Percentiles rank a stretch among this genome's conserved stretches.
These are phyloP conservation scores for Bifiguratus adelaidae DNA, from an alignment of 192 early-diverging fungal genomes.

Conservation along the genomic window DNA sequence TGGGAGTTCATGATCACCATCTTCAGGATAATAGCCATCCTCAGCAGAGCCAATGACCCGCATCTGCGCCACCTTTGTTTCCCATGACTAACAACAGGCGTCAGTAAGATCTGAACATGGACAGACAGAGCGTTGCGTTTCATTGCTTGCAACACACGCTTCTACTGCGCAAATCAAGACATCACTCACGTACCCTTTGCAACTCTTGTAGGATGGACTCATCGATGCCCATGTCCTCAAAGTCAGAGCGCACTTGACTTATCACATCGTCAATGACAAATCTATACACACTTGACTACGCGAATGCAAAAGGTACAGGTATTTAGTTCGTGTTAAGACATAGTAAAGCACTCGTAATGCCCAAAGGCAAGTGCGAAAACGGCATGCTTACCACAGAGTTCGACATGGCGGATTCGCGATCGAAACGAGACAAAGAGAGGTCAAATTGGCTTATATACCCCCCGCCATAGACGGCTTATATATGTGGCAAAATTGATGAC, in stretches of 20 bases:
- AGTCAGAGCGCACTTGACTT: slow-evolving; percentile 72
- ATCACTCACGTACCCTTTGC: slow-evolving; percentile 18
- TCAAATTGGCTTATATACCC: too few species aligned
- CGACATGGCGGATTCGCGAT: too few species aligned
- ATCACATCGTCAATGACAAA: slow-evolving; percentile 94
- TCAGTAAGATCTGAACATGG: background rate
- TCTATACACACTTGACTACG: slow-evolving; percentile 56
- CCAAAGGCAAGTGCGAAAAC: too few species aligned
- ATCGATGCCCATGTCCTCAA: slow-evolving; percentile 85
- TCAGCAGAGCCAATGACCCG: slow-evolving; percentile 20
- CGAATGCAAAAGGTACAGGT: background rate
- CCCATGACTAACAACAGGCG: slow-evolving; percentile 23
- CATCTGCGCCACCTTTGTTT: slow-evolving; percentile 36
- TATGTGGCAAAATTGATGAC: too few species aligned
- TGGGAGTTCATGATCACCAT: slow-evolving; percentile 7
- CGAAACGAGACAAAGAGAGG: too few species aligned
- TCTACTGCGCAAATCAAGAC: background rate
- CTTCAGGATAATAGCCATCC: slow-evolving; percentile 21
- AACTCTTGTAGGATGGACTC: slow-evolving; percentile 79
- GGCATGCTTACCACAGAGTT: too few species aligned
- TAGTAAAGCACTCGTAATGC: too few species aligned
- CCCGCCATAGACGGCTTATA: too few species aligned
- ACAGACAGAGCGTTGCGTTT: background rate
- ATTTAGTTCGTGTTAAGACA: too few species aligned
- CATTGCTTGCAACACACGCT: background rate